Evolutionary conservation across 192 early-diverging fungal species (phyloP).

Genomic region (Gaertneriomyces semiglobifer): DNA sequence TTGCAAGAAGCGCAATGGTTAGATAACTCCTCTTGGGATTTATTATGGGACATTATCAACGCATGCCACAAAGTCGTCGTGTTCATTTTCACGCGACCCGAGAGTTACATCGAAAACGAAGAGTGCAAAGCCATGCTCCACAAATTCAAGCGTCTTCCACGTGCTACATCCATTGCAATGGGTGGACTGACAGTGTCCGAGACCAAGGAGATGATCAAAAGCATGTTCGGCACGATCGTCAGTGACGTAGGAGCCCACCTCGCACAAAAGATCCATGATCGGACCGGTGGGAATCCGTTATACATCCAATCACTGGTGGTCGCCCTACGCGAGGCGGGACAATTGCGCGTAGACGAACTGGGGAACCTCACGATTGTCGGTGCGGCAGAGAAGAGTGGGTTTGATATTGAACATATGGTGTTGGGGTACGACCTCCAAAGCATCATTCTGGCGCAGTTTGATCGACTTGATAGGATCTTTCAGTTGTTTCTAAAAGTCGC

Average conservation of each 20-base stretch:
- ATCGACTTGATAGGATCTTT: constrained; percentile 48
- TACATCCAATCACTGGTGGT: constrained; percentile 42
- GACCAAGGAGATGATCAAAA: constrained; percentile 40
- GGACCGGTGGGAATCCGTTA: constrained; percentile 52
- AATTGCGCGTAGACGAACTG: constrained; percentile 30
- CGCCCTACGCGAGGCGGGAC: constrained; percentile 47
- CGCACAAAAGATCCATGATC: constrained; percentile 39
- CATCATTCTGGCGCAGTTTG: constrained; percentile 52
- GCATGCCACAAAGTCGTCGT: constrained; percentile 31
- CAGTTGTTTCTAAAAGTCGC: constrained; percentile 56
- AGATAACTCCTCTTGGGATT: constrained; percentile 46
- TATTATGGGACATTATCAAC: constrained; percentile 35
- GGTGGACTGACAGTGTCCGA: constrained; percentile 39
- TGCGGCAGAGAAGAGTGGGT: constrained; percentile 21
- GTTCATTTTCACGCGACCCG: constrained; percentile 40
- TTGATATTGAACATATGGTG: constrained; percentile 50
- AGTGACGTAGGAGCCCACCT: constrained; percentile 31
- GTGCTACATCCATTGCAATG: constrained; percentile 19
- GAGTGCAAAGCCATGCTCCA: constrained; percentile 21
- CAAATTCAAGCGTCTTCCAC: constrained; percentile 33
- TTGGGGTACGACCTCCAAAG: constrained; percentile 45
- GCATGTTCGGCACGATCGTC: constrained; percentile 34
- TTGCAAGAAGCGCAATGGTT: constrained; percentile 51
- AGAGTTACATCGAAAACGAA: constrained; percentile 37
- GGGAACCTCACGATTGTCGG: constrained; percentile 32